These are phyloP conservation scores for Amanita pallidorosea DNA, from an alignment of 768 basidiomycete species.

Conservation along the genomic window DNA sequence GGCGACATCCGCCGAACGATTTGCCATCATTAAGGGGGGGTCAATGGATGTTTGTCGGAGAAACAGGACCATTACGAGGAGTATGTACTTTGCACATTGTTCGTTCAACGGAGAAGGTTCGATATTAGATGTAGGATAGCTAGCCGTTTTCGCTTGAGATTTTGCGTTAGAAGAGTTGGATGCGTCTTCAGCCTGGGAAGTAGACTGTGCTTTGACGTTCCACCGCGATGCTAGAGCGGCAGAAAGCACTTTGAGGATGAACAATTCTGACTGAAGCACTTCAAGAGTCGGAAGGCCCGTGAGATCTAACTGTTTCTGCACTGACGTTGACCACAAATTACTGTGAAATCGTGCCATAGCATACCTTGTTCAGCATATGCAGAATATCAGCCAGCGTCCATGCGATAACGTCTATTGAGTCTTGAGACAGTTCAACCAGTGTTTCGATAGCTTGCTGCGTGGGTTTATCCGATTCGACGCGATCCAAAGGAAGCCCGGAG, in stretches of 20 bases:
- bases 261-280: conserved; percentile 78
- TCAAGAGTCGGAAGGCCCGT: conserved; percentile 50
- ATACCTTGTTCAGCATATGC: conserved; percentile 69
- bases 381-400: conserved; percentile 69
- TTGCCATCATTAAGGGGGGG: conserved; percentile 42
- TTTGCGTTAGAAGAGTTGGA: conserved; percentile 18
- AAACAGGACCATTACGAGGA: conserved; percentile 77
- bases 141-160: conserved; percentile 24
- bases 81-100: conserved; percentile 66
- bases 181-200: conserved; percentile 21
- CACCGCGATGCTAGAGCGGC: conserved; percentile 73
- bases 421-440: conserved; percentile 67
- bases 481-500: conserved; percentile 65
- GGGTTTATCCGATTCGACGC: conserved; percentile 66
- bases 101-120: conserved; percentile 76
- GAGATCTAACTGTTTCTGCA: conserved; percentile 39
- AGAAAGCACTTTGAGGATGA: conserved; percentile 72
- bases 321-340: conserved; percentile 8
- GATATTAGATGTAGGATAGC: conserved; percentile 32
- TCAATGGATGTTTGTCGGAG: conserved; percentile 62
- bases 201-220: conserved; percentile 28
- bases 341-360: conserved; percentile 5
- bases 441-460: conserved; percentile 70
- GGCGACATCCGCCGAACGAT: conserved; percentile 47
- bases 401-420: conserved; percentile 72